phyloP scores from a whole-genome alignment of 2,329 filamentous ascomycete species.

The Sarocladiaceae sp. region DNA sequence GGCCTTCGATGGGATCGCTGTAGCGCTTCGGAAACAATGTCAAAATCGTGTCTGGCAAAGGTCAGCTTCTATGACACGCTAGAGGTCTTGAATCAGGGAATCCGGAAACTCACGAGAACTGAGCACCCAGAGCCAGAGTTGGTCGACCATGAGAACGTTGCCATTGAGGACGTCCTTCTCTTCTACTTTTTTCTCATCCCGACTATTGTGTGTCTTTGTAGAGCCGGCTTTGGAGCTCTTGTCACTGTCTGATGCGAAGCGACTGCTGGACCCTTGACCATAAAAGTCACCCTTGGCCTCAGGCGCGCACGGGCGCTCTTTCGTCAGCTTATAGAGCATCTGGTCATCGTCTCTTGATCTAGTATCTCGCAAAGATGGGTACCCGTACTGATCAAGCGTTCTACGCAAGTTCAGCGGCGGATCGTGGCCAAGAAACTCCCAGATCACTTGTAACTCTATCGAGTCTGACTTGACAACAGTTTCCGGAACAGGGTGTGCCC shows the following conservation, averaged over 20 bases:
- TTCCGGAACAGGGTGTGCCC: conserved; percentile 48
- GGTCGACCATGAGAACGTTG: conserved; percentile 61
- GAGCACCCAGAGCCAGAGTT: conserved; percentile 57
- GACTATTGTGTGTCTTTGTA: conserved; percentile 1
- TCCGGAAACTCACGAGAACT: conserved; percentile 40
- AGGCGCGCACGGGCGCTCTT: conserved; percentile 28
- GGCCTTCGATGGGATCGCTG: conserved; percentile 47
- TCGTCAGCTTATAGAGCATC: conserved; percentile 61
- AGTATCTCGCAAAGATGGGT: conserved; percentile 55
- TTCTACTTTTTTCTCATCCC: conserved; percentile 28
- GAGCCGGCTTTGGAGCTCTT: conserved; percentile 5
- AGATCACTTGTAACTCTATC: conserved; percentile 53
- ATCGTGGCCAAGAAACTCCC: conserved; percentile 56
- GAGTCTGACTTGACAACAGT: conserved; percentile 48
- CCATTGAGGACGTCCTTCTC: conserved; percentile 39
- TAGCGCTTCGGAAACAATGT: conserved; percentile 52
- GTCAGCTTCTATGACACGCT: accelerated
- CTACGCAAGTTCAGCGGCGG: conserved; percentile 55
- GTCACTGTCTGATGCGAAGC: conserved; percentile 19
- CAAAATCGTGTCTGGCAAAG: conserved; percentile 36
- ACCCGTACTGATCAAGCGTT: conserved; percentile 58
- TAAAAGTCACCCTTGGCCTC: conserved; percentile 18
- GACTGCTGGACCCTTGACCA: conserved; percentile 23
- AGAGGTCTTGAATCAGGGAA: not conserved
- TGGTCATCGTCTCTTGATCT: conserved; percentile 57